phyloP scores from a whole-genome alignment of 2,329 filamentous ascomycete species.

The Microcyclospora pomicola region DNA sequence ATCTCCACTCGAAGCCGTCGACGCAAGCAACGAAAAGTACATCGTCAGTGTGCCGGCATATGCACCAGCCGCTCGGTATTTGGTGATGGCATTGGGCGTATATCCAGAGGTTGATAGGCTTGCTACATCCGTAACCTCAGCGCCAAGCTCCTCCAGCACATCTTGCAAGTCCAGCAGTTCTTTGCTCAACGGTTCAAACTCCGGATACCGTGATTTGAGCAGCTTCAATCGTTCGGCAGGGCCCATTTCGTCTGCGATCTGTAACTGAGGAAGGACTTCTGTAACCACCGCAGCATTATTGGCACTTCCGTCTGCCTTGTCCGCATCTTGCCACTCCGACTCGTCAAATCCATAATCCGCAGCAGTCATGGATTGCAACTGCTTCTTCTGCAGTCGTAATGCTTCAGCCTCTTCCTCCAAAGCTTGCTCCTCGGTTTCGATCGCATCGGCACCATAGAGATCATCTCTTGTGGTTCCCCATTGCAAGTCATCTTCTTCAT shows the following conservation, averaged over 20 bases:
- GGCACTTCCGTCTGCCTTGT: conserved; percentile 31
- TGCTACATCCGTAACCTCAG: conserved; percentile 4
- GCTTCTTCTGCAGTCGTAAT: conserved; percentile 77
- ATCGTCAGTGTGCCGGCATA: conserved; percentile 79
- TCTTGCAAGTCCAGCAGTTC: conserved; percentile 61
- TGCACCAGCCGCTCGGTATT: conserved; percentile 67
- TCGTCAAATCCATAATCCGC: conserved; percentile 91
- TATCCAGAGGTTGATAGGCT: neutral
- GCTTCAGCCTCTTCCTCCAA: conserved; percentile 88
- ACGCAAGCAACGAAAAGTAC: conserved; percentile 91
- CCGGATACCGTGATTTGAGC: conserved; percentile 70
- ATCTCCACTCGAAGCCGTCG: conserved; percentile 47
- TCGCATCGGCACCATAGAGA: conserved; percentile 79
- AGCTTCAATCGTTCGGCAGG: conserved; percentile 61
- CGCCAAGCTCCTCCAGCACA: conserved; percentile 8
- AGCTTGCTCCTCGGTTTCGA: conserved; percentile 59
- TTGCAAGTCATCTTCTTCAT: conserved; percentile 48
- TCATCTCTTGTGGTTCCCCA: conserved; percentile 84
- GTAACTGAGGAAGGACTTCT: conserved; percentile 71
- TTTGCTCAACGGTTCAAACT: conserved; percentile 73
- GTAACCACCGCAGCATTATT: conserved; percentile 49
- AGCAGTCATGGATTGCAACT: conserved; percentile 74
- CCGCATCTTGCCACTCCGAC: conserved; percentile 58
- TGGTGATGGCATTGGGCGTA: conserved; percentile 33
- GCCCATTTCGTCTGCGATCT: conserved; percentile 68